Percentiles rank a stretch among this genome's conserved stretches.
These are phyloP conservation scores for Cladophialophora psammophila DNA, from an alignment of 2,329 filamentous ascomycete species.

Conservation along the genomic window DNA sequence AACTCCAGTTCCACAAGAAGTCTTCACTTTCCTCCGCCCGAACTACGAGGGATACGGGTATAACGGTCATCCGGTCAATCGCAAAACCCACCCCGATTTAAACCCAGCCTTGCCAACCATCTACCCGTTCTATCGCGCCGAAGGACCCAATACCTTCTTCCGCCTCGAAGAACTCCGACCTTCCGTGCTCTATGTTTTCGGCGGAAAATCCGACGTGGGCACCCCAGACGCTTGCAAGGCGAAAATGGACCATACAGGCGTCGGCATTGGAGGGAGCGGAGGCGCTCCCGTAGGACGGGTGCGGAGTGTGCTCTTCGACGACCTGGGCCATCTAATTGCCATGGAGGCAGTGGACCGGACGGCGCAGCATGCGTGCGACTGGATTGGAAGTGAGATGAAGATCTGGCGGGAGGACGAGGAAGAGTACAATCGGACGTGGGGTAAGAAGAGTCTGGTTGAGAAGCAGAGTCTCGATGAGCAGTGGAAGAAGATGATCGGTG, in stretches of 20 bases:
- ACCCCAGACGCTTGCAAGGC: conserved; percentile 48
- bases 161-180: conserved; percentile 54
- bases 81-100: conserved; percentile 56
- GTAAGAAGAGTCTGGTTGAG: conserved; percentile 35
- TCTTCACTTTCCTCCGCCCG: conserved; percentile 61
- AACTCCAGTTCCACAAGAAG: conserved; percentile 88
- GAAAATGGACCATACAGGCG: conserved; percentile 52
- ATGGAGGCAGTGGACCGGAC: conserved; percentile 42
- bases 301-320: conserved; percentile 38
- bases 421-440: conserved; percentile 36
- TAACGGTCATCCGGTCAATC: conserved; percentile 52
- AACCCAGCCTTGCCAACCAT: conserved; percentile 43
- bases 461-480: conserved; percentile 39
- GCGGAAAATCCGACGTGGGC: conserved; percentile 52
- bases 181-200: conserved; percentile 56
- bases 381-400: conserved; percentile 39
- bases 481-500: conserved; percentile 40
- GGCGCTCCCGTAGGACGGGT: conserved; percentile 61
- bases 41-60: conserved; percentile 67
- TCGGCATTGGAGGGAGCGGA: conserved; percentile 51
- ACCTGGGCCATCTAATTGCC: conserved; percentile 41
- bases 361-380: conserved; percentile 37
- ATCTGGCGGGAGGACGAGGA: conserved; percentile 39
- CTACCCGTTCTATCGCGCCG: conserved; percentile 55
- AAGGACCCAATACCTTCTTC: conserved; percentile 49